These are phyloP conservation scores for Fraxinus platypoda DNA, from an alignment of 305 asterid genomes.

Conservation along the genomic window DNA sequence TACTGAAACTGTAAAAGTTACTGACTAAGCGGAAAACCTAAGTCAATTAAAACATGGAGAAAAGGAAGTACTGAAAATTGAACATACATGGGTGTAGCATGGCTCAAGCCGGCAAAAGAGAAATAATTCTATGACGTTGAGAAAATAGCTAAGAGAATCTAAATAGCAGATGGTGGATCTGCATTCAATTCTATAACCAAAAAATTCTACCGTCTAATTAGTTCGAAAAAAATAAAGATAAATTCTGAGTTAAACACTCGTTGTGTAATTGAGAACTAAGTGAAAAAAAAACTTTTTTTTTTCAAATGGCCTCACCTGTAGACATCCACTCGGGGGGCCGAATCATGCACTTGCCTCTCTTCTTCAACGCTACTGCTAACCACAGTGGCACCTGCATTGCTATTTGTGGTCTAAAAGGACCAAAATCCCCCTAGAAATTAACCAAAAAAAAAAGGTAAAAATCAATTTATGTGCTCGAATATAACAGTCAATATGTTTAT, in stretches of 20 bases:
- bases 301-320: conserved; percentile 49
- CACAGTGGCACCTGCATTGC: conserved; percentile 78
- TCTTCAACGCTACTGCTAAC: conserved; percentile 95
- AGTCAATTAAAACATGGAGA: not conserved
- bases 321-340: conserved; percentile 88
- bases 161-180: not conserved
- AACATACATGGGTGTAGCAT: not conserved
- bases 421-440: conserved; percentile 70
- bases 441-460: not conserved
- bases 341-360: conserved; percentile 87
- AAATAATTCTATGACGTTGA: not conserved
- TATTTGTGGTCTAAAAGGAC: conserved; percentile 75
- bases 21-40: not conserved
- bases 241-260: not conserved
- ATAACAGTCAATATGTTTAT: not conserved
- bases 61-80: not conserved
- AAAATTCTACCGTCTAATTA: not conserved
- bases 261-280: not conserved
- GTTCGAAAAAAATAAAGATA: not conserved
- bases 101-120: not conserved
- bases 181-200: not conserved
- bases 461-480: not conserved
- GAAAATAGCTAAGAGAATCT: not conserved
- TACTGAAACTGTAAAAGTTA: not conserved
- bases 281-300: not conserved